Percentiles rank a stretch among this genome's conserved stretches.
phyloP scores from a whole-genome alignment of 2,329 filamentous ascomycete species.

The Ceratocystis cacaofunesta region DNA sequence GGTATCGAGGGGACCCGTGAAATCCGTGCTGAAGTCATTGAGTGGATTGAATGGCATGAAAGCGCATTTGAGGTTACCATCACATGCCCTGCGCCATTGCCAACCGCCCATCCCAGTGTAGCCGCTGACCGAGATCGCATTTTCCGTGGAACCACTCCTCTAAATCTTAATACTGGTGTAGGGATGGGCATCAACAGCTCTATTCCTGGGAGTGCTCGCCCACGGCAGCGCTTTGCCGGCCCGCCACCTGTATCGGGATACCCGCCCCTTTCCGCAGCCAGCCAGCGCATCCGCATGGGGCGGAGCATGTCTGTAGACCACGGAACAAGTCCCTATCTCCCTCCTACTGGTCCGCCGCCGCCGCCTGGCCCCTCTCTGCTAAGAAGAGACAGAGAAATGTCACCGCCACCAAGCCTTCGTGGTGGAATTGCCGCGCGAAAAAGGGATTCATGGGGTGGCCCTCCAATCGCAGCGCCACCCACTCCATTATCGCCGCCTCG shows the following conservation, averaged over 20 bases:
- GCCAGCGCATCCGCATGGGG: background rate
- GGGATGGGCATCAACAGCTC: background rate
- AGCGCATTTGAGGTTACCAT: constrained; percentile 12
- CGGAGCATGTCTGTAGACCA: constrained; percentile 17
- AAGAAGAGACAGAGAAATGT: constrained; percentile 1
- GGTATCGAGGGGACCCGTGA: constrained; percentile 14
- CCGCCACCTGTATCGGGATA: constrained; percentile 13
- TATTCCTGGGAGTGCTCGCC: background rate
- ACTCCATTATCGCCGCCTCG: constrained; percentile 15
- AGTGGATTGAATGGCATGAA: constrained; percentile 17
- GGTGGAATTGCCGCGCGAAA: constrained; percentile 5
- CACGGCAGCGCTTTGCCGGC: constrained; percentile 5
- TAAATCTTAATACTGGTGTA: constrained; percentile 6
- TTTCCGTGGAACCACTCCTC: constrained; percentile 10
- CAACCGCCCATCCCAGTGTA: background rate
- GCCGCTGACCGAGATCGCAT: constrained; percentile 6
- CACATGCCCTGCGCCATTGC: constrained; percentile 9
- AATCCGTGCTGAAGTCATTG: constrained; percentile 15
- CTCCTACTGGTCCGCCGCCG: background rate
- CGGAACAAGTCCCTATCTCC: constrained; percentile 11
- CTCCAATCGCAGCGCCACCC: constrained; percentile 10
- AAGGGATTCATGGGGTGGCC: constrained; percentile 14
- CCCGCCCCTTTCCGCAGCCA: constrained; percentile 3
- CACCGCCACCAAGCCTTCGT: constrained; percentile 9
- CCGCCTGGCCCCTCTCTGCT: background rate